These are phyloP conservation scores for Hemileccinum rubropunctum DNA, from an alignment of 768 basidiomycete species.

Conservation along the genomic window DNA sequence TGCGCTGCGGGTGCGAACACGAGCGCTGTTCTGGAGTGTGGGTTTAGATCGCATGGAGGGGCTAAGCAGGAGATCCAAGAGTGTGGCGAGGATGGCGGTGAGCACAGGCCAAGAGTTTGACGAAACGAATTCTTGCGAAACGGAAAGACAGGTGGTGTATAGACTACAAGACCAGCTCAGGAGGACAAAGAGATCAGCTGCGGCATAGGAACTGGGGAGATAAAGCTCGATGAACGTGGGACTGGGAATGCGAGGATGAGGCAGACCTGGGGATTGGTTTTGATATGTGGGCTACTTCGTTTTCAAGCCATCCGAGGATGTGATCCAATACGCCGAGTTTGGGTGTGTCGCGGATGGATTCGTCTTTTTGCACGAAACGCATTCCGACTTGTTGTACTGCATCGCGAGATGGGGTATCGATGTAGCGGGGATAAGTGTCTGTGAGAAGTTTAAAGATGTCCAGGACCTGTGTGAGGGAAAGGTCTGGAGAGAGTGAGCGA, in stretches of 20 bases:
- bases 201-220: conserved; percentile 46
- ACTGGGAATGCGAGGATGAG: neutral
- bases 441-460: conserved; percentile 75
- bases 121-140: conserved; percentile 43
- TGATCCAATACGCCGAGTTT: conserved; percentile 58
- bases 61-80: conserved; percentile 59
- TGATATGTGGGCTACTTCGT: conserved; percentile 59
- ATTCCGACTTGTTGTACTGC: conserved; percentile 69
- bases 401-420: conserved; percentile 65
- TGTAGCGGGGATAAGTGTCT: conserved; percentile 75
- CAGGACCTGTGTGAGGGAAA: conserved; percentile 55
- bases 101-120: conserved; percentile 53
- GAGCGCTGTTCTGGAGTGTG: conserved; percentile 57
- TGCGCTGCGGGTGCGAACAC: conserved; percentile 62
- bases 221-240: neutral
- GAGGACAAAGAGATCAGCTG: conserved; percentile 64
- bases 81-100: conserved; percentile 51
- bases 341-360: conserved; percentile 27
- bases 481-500: conserved; percentile 44
- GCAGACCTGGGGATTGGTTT: conserved; percentile 59
- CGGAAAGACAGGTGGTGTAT: conserved; percentile 49
- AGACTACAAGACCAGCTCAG: conserved; percentile 69
- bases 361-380: conserved; percentile 63
- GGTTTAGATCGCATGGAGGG: conserved; percentile 51
- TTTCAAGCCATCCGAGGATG: conserved; percentile 72